A percentile compares a stretch with the other conserved stretches of the same genome.
Conservation (phyloP, 1,284 basidiomycete genomes). For the Phellinidium pouzarii region DNA sequence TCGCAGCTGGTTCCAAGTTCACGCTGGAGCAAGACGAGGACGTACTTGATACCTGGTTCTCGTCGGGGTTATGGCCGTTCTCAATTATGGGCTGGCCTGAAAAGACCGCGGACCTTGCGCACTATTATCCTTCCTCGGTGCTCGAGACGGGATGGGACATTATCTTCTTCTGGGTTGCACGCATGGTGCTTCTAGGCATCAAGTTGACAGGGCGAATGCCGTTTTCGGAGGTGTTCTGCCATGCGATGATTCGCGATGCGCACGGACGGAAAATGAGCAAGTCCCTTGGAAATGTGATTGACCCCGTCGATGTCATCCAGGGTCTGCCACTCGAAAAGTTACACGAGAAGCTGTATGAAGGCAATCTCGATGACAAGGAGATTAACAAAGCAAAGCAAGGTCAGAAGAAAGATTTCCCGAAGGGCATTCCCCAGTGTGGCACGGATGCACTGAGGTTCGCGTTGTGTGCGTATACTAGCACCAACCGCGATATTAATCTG, state of each 20-base stretch:
- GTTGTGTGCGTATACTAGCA: constrained; percentile 89
- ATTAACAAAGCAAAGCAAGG: constrained; percentile 87
- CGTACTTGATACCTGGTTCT: constrained; percentile 99
- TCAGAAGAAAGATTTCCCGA: constrained; percentile 99
- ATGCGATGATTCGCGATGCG: constrained; percentile 98
- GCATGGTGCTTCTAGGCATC: constrained; percentile 95
- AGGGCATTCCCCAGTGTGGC: constrained; percentile 98
- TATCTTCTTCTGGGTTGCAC: constrained; percentile 98
- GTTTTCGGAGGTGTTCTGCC: constrained; percentile 97
- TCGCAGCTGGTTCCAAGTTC: constrained; percentile 71
- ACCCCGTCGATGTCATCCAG: constrained; percentile 94
- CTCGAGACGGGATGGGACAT: constrained; percentile 99
- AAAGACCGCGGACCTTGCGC: constrained; percentile 69
- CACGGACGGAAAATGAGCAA: constrained; percentile 99
- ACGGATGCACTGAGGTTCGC: constrained; percentile 96
- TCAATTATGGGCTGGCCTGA: constrained; percentile 98
- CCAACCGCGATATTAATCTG: constrained; percentile 91
- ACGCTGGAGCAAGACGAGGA: constrained; percentile 92
- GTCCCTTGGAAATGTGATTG: constrained; percentile 96
- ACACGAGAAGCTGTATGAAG: constrained; percentile 82
- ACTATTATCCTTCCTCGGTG: constrained; percentile 85
- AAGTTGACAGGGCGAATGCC: constrained; percentile 88
- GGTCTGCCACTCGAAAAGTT: constrained; percentile 81
- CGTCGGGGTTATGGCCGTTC: constrained; percentile 96
- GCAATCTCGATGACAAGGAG: constrained; percentile 94